Conservation (phyloP, 163 green algal genomes). For the Volvox carteri region DNA sequence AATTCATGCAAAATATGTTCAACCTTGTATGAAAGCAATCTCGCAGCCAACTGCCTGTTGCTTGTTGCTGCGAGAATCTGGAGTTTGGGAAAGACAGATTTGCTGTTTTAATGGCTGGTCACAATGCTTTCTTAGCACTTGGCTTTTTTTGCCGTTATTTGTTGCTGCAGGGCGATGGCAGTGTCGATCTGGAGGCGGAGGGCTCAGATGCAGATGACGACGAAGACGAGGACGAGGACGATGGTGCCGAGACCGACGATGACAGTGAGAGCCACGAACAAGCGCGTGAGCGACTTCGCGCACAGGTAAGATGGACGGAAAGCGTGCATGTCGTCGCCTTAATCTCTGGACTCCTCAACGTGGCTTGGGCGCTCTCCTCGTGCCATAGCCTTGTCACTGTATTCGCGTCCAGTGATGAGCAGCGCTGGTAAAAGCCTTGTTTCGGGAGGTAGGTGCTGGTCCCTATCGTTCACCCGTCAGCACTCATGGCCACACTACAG, state of each 20-base stretch:
- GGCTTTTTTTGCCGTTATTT: background rate
- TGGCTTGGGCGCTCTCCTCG: background rate
- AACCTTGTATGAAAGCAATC: too few relatives aligned
- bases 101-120: too few relatives aligned
- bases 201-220: constrained; percentile 16
- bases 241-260: constrained; percentile 7
- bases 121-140: too few relatives aligned
- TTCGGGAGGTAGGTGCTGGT: too few relatives aligned
- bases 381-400: background rate
- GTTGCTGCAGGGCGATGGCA: constrained; percentile 8
- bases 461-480: background rate
- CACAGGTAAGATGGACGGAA: constrained; percentile 1
- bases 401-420: too few relatives aligned
- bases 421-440: too few relatives aligned
- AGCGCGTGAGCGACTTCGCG: constrained; percentile 19
- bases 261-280: background rate
- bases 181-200: constrained; percentile 28
- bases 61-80: too few relatives aligned
- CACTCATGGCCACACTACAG: background rate
- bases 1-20: too few relatives aligned
- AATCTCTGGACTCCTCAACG: background rate
- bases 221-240: constrained; percentile 36
- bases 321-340: background rate
- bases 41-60: too few relatives aligned
- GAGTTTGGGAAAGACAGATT: too few relatives aligned